A percentile compares a stretch with the other conserved stretches of the same genome.
These are phyloP conservation scores for Talaromyces thailandensis DNA, from an alignment of 495 filamentous ascomycete genomes.

Conservation along the genomic window DNA sequence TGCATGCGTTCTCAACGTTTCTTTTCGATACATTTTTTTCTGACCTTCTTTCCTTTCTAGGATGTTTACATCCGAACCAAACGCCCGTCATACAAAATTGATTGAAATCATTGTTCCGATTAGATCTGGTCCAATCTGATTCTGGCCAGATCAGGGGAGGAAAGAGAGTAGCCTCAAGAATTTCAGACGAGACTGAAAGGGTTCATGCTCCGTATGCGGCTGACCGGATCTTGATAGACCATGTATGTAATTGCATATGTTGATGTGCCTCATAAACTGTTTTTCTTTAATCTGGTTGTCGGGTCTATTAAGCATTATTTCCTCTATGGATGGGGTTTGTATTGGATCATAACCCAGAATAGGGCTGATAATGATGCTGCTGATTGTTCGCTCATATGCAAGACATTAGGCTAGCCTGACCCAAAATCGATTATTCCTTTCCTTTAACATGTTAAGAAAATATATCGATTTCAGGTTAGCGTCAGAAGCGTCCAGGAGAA, in stretches of 20 bases:
- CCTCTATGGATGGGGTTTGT: background rate
- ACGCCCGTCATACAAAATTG: background rate
- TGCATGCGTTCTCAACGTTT: background rate
- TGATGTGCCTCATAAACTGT: background rate
- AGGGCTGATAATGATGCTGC: background rate
- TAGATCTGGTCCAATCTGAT: background rate
- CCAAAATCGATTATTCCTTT: background rate
- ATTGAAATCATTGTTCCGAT: background rate
- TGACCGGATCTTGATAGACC: background rate
- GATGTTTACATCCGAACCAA: constrained; percentile 2
- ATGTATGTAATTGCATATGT: background rate
- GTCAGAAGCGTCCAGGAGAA: background rate
- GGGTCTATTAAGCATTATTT: background rate
- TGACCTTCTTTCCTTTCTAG: background rate
- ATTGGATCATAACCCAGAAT: background rate
- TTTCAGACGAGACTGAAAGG: background rate
- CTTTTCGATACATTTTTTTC: background rate
- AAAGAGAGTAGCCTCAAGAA: background rate
- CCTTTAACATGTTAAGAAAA: background rate
- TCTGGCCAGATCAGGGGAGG: background rate
- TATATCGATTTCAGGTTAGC: background rate
- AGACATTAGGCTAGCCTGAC: background rate
- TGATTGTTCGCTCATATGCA: background rate
- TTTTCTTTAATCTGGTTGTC: background rate
- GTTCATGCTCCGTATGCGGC: background rate